phyloP scores from a whole-genome alignment of 306 rosid species.

The Citrullus mucosospermus region DNA sequence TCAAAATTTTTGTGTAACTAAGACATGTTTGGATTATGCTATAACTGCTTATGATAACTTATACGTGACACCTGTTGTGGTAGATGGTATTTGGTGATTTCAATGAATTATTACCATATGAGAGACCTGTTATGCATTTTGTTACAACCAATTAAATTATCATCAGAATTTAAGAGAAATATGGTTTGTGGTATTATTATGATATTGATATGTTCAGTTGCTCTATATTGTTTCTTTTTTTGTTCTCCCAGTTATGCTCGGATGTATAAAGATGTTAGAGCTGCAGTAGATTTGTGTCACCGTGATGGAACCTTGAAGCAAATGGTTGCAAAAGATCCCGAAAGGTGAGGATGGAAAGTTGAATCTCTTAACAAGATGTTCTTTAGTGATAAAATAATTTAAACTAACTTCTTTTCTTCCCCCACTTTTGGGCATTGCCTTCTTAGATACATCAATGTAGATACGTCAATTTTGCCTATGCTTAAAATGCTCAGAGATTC shows the following conservation, averaged over 20 bases:
- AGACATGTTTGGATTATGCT: too few relatives aligned
- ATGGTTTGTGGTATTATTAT: not conserved
- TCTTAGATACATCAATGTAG: conserved; percentile 74
- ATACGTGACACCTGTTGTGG: too few relatives aligned
- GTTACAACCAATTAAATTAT: not conserved
- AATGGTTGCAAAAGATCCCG: conserved; percentile 89
- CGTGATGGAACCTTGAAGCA: conserved; percentile 97
- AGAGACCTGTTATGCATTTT: not conserved
- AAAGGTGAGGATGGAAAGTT: conserved; percentile 36
- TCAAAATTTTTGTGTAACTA: too few relatives aligned
- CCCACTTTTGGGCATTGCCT: conserved; percentile 1
- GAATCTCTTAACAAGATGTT: not conserved
- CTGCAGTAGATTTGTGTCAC: conserved; percentile 96
- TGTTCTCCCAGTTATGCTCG: conserved; percentile 54
- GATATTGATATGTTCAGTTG: not conserved
- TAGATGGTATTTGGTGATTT: too few relatives aligned
- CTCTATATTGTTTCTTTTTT: not conserved
- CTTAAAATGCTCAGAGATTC: conserved; percentile 87
- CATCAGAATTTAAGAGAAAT: not conserved
- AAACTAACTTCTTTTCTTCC: not conserved
- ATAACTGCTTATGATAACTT: too few relatives aligned
- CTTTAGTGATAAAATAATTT: not conserved
- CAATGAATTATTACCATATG: too few relatives aligned
- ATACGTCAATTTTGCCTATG: conserved; percentile 74
- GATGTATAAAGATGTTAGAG: conserved; percentile 95